Conservation (phyloP, 371 early-diverging fungal genomes). For the Fennellomyces sp. region DNA sequence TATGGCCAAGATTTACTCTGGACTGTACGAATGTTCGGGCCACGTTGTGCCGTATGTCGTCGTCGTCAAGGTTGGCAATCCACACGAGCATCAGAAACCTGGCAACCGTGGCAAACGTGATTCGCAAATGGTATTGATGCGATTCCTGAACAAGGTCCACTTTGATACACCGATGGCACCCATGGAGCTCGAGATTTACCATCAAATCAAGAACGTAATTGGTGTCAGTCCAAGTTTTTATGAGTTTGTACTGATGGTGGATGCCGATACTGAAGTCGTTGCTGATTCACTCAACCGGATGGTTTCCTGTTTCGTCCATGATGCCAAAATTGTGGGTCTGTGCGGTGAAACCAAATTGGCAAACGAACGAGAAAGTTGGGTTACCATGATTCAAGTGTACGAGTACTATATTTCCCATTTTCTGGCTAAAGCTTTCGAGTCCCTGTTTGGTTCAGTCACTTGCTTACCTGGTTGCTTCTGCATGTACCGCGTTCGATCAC, state of each 20-base stretch:
- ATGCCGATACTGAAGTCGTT: slow-evolving; percentile 72
- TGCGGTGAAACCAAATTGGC: slow-evolving; percentile 81
- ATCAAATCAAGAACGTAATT: slow-evolving; percentile 86
- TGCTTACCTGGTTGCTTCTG: slow-evolving; percentile 93
- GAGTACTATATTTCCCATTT: slow-evolving; percentile 87
- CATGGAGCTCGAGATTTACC: slow-evolving; percentile 89
- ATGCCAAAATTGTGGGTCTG: slow-evolving; percentile 76
- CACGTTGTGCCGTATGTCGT: slow-evolving; percentile 84
- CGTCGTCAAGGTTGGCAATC: slow-evolving; percentile 82
- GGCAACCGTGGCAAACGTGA: slow-evolving; percentile 92
- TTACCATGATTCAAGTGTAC: slow-evolving; percentile 88
- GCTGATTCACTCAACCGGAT: slow-evolving; percentile 66
- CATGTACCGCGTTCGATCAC: slow-evolving; percentile 89
- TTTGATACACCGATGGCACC: slow-evolving; percentile 81
- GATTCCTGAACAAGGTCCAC: slow-evolving; percentile 77
- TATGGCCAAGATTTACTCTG: slow-evolving; percentile 91
- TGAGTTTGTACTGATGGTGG: slow-evolving; percentile 68
- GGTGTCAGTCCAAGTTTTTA: slow-evolving; percentile 82
- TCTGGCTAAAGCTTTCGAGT: slow-evolving; percentile 79
- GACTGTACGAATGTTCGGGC: slow-evolving; percentile 81
- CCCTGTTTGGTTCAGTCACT: slow-evolving; percentile 84
- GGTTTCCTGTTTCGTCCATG: slow-evolving; percentile 74
- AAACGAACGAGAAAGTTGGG: slow-evolving; percentile 86
- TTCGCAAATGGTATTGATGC: slow-evolving; percentile 83
- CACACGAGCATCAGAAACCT: slow-evolving; percentile 68